Percentiles rank a stretch among this genome's conserved stretches.
Conservation (phyloP, 2,329 filamentous ascomycete species). For the Hypoxylon sp. region DNA sequence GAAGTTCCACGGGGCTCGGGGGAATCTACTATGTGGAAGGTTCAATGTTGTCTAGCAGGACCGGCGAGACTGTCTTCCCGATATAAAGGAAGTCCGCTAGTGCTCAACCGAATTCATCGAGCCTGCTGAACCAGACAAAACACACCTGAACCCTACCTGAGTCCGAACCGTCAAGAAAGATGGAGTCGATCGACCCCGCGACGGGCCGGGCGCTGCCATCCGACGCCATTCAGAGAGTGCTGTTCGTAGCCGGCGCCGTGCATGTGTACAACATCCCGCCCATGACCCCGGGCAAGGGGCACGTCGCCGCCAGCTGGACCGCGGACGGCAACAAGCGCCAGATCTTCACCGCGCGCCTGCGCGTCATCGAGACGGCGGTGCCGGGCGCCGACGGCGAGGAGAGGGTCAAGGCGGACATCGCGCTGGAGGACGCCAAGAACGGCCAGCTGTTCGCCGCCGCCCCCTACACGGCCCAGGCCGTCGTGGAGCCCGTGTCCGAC, state of each 20-base stretch:
- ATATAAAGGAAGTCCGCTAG: too few species aligned
- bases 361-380: conserved; percentile 78
- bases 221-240: conserved; percentile 84
- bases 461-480: conserved; percentile 71
- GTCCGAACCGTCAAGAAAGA: conserved; percentile 49
- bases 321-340: conserved; percentile 70
- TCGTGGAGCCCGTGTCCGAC: conserved; percentile 81
- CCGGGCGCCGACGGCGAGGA: conserved; percentile 48
- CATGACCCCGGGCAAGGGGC: conserved; percentile 77
- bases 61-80: too few species aligned
- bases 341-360: conserved; percentile 86
- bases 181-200: conserved; percentile 74
- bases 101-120: too few species aligned
- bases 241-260: conserved; percentile 77
- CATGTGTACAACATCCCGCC: conserved; percentile 91
- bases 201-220: conserved; percentile 73
- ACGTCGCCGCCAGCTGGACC: conserved; percentile 81
- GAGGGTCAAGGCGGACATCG: conserved; percentile 74
- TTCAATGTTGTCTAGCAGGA: too few species aligned
- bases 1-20: conserved; percentile 27
- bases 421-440: conserved; percentile 77
- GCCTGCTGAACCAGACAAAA: too few species aligned
- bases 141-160: not conserved
- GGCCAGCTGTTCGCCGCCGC: conserved; percentile 85
- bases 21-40: too few species aligned